Conservation (phyloP, 2,329 filamentous ascomycete genomes). For the Aureobasidium sp. region DNA sequence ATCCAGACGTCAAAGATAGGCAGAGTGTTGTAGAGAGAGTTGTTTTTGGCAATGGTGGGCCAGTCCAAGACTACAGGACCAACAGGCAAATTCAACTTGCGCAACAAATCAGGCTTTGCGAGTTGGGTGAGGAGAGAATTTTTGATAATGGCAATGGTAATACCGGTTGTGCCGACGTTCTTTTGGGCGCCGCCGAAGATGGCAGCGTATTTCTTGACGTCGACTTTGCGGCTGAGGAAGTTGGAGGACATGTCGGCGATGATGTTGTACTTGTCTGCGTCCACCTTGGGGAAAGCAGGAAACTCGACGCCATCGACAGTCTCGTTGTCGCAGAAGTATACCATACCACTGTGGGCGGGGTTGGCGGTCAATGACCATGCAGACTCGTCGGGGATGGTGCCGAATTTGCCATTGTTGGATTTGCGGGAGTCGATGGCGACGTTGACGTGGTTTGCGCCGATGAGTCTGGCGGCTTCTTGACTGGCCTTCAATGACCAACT, state of each 20-base stretch:
- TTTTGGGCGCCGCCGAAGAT: conserved; percentile 93
- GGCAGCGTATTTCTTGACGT: conserved; percentile 67
- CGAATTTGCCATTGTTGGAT: conserved; percentile 71
- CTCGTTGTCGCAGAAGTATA: conserved; percentile 92
- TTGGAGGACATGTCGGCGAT: conserved; percentile 93
- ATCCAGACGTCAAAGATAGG: conserved; percentile 93
- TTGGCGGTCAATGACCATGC: conserved; percentile 64
- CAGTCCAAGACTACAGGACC: conserved; percentile 75
- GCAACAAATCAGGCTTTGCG: conserved; percentile 59
- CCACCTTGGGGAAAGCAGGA: conserved; percentile 61
- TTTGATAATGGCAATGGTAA: conserved; percentile 78
- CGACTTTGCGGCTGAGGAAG: conserved; percentile 72
- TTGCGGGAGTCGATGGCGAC: conserved; percentile 58
- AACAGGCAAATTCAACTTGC: conserved; percentile 66
- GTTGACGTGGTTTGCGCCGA: conserved; percentile 74
- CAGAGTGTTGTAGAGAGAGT: conserved; percentile 91
- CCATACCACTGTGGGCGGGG: conserved; percentile 54
- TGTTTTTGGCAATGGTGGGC: conserved; percentile 80
- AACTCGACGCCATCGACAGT: conserved; percentile 93
- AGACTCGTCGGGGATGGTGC: conserved; percentile 67
- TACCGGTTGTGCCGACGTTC: conserved; percentile 78
- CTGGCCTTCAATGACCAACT: conserved; percentile 85
- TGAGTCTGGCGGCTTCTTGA: conserved; percentile 68
- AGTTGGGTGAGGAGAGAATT: conserved; percentile 66
- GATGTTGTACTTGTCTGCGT: conserved; percentile 53